A percentile compares a stretch with the other conserved stretches of the same genome.
Evolutionary conservation across 1,284 basidiomycete species (phyloP).

Genomic region (Puccinia brachypodii): DNA sequence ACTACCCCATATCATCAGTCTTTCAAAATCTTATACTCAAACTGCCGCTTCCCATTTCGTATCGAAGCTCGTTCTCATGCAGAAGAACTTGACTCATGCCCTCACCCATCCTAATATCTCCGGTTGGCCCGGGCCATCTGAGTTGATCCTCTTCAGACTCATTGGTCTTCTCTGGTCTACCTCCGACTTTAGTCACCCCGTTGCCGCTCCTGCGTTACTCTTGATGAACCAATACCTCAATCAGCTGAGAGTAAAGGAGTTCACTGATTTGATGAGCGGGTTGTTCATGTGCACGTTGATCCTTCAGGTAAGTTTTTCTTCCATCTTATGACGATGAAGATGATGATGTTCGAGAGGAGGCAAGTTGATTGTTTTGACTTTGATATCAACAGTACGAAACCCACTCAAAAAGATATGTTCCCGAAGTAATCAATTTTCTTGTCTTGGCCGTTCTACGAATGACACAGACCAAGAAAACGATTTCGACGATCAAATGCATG

Average conservation of each 20-base stretch:
- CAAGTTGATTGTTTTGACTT: constrained; percentile 15
- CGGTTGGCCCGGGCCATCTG: constrained; percentile 84
- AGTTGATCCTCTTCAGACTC: constrained; percentile 77
- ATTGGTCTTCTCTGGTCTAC: constrained; percentile 86
- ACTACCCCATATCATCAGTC: constrained; percentile 75
- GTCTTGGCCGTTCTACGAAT: constrained; percentile 71
- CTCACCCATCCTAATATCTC: constrained; percentile 69
- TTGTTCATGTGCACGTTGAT: constrained; percentile 85
- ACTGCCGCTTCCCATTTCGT: constrained; percentile 77
- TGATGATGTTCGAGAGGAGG: not conserved
- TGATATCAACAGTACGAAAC: constrained; percentile 72
- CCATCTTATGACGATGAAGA: not conserved
- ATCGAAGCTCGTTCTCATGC: constrained; percentile 81
- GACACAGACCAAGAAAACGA: constrained; percentile 65
- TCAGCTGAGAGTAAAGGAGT: constrained; percentile 73
- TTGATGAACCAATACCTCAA: constrained; percentile 90
- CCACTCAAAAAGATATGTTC: constrained; percentile 80
- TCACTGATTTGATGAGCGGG: constrained; percentile 76
- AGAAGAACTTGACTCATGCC: constrained; percentile 87
- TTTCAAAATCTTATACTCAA: constrained; percentile 78
- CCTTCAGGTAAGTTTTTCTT: constrained; percentile 58
- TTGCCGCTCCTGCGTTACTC: constrained; percentile 79
- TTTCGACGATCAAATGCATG: constrained; percentile 64
- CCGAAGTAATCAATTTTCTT: constrained; percentile 84
- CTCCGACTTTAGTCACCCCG: constrained; percentile 87